Evolutionary conservation across 805 yeast species (phyloP).

Genomic region (Metschnikowia anglica): DNA sequence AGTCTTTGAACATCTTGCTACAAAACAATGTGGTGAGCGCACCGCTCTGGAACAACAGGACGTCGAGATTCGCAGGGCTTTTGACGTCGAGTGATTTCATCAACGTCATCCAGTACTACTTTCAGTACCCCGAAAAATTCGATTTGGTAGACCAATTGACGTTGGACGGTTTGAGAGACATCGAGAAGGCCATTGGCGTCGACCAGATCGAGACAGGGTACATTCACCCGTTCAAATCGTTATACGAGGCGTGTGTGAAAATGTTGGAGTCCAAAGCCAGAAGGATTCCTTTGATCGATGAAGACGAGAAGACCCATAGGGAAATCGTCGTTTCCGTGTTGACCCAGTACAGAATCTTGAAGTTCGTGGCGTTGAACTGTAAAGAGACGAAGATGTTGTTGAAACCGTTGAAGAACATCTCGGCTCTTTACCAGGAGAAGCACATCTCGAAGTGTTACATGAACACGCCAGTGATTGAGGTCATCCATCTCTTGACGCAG

Average conservation of each 20-base stretch:
- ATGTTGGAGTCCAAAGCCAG: conserved; percentile 88
- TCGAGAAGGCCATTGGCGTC: conserved; percentile 84
- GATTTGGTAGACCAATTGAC: conserved; percentile 85
- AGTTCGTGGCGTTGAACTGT: conserved; percentile 94
- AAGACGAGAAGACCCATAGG: conserved; percentile 86
- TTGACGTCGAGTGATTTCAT: conserved; percentile 90
- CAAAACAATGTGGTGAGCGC: conserved; percentile 96
- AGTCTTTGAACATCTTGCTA: conserved; percentile 81
- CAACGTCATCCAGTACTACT: conserved; percentile 91
- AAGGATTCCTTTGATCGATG: conserved; percentile 91
- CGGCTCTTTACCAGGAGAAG: conserved; percentile 55
- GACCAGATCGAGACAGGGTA: conserved; percentile 82
- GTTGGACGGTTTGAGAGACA: conserved; percentile 78
- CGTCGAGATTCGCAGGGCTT: conserved; percentile 90
- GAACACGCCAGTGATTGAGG: conserved; percentile 92
- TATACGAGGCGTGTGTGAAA: conserved; percentile 89
- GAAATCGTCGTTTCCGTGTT: conserved; percentile 94
- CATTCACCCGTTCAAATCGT: conserved; percentile 84
- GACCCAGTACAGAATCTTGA: conserved; percentile 93
- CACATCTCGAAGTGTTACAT: conserved; percentile 76
- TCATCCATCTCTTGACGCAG: conserved; percentile 74
- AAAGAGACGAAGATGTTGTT: conserved; percentile 84
- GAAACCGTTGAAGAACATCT: conserved; percentile 69
- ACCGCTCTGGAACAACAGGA: conserved; percentile 91
- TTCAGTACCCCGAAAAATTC: conserved; percentile 82